phyloP scores from a whole-genome alignment of 371 early-diverging fungal genomes.

The Rhizopus delemar region DNA sequence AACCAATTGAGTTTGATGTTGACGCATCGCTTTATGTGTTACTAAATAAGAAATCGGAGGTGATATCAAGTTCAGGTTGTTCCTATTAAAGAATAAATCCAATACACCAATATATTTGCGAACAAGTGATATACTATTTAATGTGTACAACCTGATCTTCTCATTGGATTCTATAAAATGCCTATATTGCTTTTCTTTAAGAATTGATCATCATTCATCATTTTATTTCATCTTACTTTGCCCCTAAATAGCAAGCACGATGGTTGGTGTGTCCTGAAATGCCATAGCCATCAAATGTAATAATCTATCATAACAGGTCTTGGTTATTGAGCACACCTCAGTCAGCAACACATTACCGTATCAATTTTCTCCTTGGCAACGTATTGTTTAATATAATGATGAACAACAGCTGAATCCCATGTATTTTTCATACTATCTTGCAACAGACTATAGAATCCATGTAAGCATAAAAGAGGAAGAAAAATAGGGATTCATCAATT shows the following conservation, averaged over 20 bases:
- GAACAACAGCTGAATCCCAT: slow-evolving; percentile 71
- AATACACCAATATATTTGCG: slow-evolving; percentile 80
- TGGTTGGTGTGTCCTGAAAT: slow-evolving; percentile 96
- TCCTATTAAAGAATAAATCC: slow-evolving; percentile 43
- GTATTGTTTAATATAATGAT: slow-evolving; percentile 57
- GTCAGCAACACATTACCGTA: slow-evolving; percentile 43
- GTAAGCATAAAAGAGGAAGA: slow-evolving; percentile 5
- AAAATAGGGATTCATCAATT: slow-evolving; percentile 21
- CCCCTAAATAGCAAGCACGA: slow-evolving; percentile 77
- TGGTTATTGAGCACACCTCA: no score
- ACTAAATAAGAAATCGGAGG: slow-evolving; percentile 49
- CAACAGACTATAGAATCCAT: slow-evolving; percentile 50
- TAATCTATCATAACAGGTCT: slow-evolving; percentile 50
- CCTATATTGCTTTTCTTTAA: slow-evolving; percentile 9
- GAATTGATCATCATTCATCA: not conserved
- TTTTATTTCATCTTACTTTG: slow-evolving; percentile 54
- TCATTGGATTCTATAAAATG: slow-evolving; percentile 8
- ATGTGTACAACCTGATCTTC: slow-evolving; percentile 51
- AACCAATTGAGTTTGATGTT: slow-evolving; percentile 86
- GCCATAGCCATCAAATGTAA: slow-evolving; percentile 94
- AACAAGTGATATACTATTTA: slow-evolving; percentile 63
- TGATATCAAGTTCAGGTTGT: slow-evolving; percentile 47
- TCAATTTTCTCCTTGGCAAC: slow-evolving; percentile 64
- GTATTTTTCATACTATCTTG: slow-evolving; percentile 75
- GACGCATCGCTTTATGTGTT: slow-evolving; percentile 78